Evolutionary conservation across 192 early-diverging fungal genomes (phyloP), one percentile per base, ranked within the genome.

Genomic region (Fimicolochytrium jonesii): DNA sequence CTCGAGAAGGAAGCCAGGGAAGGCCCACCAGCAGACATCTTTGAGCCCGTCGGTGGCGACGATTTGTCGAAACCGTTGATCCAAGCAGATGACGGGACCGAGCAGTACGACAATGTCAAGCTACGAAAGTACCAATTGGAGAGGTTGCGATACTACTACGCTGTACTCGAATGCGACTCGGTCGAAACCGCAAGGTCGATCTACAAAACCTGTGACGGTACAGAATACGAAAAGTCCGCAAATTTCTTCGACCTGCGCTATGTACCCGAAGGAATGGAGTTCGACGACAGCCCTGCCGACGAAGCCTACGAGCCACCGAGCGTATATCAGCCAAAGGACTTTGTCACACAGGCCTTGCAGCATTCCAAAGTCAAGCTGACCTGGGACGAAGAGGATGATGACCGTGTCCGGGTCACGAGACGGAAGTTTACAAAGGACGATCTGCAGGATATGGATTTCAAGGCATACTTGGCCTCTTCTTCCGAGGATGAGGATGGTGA

Each of bases 171-270:
- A 62, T 96, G 91, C 62, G 92, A 95, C 74, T 82, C 82, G 30
- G 75, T 92, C 1, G 78, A 76, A 46, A 97, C 92, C 0, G 92
- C 96, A 23, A 74, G 77, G 55, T 74, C 82, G 4, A 90, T 98
- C 36, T 90, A 87, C 55, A 66, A 82, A 17, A 71, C 81, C 36
- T 95, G 93, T 66, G 96, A 98, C 70, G 92, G 92, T 7, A 77
- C 88, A 15, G 96, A 98, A 73, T 95, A 86, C 58, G 96, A 98
- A 68, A 79, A 78, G 33, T 88, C 85, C 30, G 85, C 91, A 35
- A 97, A 95, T 75, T 89, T 93, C 56, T 92, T 98, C 64, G 93
- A 98, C 71, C 68, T 98, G 64, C 83, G 93, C 22, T 98, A 87
- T 79, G 84, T 98, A 49, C 94, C 96, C 17, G 89, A 92, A 61